phyloP scores from a whole-genome alignment of 305 asterid species.

The Petunia hybrid region DNA sequence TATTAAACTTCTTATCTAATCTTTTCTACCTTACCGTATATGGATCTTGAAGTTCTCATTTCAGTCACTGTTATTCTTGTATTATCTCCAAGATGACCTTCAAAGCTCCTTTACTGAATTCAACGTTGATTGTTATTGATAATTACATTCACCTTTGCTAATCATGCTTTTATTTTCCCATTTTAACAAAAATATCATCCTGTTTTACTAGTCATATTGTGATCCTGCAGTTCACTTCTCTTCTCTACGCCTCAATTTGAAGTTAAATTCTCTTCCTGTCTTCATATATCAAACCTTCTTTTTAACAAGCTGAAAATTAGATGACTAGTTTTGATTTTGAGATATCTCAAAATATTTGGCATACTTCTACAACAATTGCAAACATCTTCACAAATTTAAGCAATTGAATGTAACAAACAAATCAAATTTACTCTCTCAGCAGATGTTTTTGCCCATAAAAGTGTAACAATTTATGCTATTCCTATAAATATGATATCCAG shows the following conservation, averaged over 20 bases:
- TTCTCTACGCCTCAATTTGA: too few relatives aligned
- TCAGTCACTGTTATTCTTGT: not conserved
- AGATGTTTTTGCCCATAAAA: not conserved
- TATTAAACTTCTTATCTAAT: not conserved
- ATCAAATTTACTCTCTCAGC: not conserved
- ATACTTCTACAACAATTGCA: not conserved
- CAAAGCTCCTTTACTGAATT: too few relatives aligned
- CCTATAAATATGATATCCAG: too few relatives aligned
- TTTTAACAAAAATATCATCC: not conserved
- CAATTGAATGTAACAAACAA: not conserved
- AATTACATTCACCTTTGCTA: not conserved
- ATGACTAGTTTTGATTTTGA: not conserved
- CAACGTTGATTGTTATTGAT: too few relatives aligned
- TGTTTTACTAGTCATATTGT: too few relatives aligned
- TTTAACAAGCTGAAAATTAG: not conserved
- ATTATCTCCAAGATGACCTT: not conserved
- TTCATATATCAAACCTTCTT: not conserved
- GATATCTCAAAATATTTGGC: not conserved
- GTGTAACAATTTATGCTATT: not conserved
- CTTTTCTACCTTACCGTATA: not conserved
- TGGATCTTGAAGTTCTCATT: not conserved
- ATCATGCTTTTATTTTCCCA: not conserved
- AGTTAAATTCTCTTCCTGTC: not conserved
- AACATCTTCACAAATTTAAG: not conserved
- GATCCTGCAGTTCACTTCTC: not conserved